These are phyloP conservation scores for Exophiala calicioides DNA, from an alignment of 2,329 filamentous ascomycete genomes.

Conservation along the genomic window DNA sequence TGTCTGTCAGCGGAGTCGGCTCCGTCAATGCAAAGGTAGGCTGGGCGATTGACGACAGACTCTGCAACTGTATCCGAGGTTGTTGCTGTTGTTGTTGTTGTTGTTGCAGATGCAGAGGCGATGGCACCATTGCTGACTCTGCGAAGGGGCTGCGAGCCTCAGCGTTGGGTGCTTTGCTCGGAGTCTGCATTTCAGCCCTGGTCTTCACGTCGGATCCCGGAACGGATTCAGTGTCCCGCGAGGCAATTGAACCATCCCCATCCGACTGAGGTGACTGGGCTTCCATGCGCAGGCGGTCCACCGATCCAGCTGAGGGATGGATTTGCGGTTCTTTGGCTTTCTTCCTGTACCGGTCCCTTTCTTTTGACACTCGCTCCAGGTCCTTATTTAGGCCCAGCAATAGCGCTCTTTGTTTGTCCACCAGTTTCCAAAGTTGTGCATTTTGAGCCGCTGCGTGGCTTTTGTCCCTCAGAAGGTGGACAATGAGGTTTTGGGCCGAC, in stretches of 20 bases:
- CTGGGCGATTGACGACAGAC: slow-evolving; percentile 21
- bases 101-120: slow-evolving; percentile 24
- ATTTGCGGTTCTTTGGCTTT: slow-evolving; percentile 76
- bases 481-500: slow-evolving; percentile 83
- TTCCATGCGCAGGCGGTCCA: slow-evolving; percentile 34
- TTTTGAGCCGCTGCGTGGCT: slow-evolving; percentile 86
- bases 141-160: slow-evolving; percentile 19
- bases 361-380: slow-evolving; percentile 83
- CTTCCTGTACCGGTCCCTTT: slow-evolving; percentile 90
- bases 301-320: slow-evolving; percentile 41
- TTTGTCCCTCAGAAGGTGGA: slow-evolving; percentile 88
- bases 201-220: slow-evolving; percentile 7
- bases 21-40: slow-evolving; percentile 26
- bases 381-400: slow-evolving; percentile 93
- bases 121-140: slow-evolving; percentile 27
- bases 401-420: slow-evolving; percentile 95
- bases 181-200: slow-evolving; percentile 9
- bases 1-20: slow-evolving; percentile 47
- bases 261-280: slow-evolving; percentile 28
- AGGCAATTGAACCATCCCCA: slow-evolving; percentile 26
- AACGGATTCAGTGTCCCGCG: slow-evolving; percentile 2
- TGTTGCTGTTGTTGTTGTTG: too few relatives aligned
- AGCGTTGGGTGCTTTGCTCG: slow-evolving; percentile 1
- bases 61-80: too few relatives aligned
- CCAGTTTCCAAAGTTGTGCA: slow-evolving; percentile 86